phyloP scores from a whole-genome alignment of 345 rosid species.

The Citrus unshiu region DNA sequence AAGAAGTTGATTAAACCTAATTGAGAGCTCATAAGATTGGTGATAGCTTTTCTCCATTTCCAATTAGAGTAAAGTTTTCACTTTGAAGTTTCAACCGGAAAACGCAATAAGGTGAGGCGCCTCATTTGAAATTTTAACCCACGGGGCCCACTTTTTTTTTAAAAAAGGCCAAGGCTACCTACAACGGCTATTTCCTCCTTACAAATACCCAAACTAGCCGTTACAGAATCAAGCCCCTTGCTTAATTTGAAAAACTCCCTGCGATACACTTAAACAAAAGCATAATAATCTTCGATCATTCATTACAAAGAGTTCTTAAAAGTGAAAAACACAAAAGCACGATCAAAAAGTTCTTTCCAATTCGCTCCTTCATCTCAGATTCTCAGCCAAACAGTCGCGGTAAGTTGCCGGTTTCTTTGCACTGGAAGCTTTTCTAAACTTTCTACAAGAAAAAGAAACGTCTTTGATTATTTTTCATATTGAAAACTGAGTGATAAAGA shows the following conservation, averaged over 20 bases:
- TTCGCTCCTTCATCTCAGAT: constrained; percentile 4
- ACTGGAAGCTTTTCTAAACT: background rate
- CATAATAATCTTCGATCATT: background rate
- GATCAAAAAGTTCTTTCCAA: background rate
- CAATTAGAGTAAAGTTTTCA: no score
- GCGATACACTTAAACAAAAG: background rate
- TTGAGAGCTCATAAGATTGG: background rate
- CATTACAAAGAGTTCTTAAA: background rate
- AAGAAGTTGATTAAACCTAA: no score
- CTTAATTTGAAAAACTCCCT: constrained; percentile 4
- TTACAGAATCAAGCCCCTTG: constrained; percentile 16
- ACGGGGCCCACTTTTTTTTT: background rate
- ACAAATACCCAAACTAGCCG: constrained; percentile 22
- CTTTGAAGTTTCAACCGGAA: background rate
- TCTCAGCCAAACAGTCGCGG: background rate
- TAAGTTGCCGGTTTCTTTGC: background rate
- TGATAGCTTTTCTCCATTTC: background rate
- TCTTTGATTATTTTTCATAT: background rate
- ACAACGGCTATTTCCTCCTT: constrained; percentile 18
- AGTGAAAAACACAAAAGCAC: background rate
- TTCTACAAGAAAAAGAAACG: background rate
- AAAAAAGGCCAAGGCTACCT: background rate
- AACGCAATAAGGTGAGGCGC: background rate
- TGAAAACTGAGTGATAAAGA: background rate
- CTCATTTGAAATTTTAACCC: constrained; percentile 6